Evolutionary conservation across 805 yeast genomes (phyloP).

Genomic region (Saturnispora bothae): DNA sequence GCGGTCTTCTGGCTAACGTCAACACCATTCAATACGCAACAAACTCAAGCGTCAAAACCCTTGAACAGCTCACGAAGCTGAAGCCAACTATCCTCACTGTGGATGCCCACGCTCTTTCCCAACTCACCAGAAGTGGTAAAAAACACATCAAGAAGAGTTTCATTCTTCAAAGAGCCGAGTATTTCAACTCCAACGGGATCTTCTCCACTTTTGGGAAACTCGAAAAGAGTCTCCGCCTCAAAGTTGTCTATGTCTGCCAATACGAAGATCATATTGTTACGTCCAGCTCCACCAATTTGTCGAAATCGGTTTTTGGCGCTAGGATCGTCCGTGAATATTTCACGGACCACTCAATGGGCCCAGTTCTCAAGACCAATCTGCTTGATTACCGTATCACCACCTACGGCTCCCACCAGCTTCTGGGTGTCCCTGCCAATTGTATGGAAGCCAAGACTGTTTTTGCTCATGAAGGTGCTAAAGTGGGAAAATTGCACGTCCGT

Average conservation of each 20-base stretch:
- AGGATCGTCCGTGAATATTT: conserved; percentile 44
- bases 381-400: conserved; percentile 49
- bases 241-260: conserved; percentile 32
- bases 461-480: conserved; percentile 26
- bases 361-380: conserved; percentile 46
- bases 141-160: conserved; percentile 18
- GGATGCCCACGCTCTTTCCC: conserved; percentile 14
- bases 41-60: conserved; percentile 6
- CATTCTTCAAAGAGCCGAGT: conserved; percentile 28
- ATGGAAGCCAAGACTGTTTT: conserved; percentile 46
- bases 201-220: conserved; percentile 29
- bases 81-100: conserved; percentile 27
- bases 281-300: conserved; percentile 23
- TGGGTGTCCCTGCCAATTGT: conserved; percentile 52
- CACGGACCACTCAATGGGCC: conserved; percentile 40
- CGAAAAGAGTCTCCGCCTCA: conserved; percentile 20
- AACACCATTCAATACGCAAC: conserved; percentile 18
- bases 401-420: conserved; percentile 23
- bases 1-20: conserved; percentile 30
- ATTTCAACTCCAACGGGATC: conserved; percentile 40
- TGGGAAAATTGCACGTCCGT: conserved; percentile 45
- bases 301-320: conserved; percentile 37
- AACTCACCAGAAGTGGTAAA: conserved; percentile 7
- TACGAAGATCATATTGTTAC: conserved; percentile 11
- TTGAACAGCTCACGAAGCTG: conserved; percentile 8